Evolutionary conservation across 495 filamentous ascomycete genomes (phyloP).

Genomic region (Mytilinidion resinicola): DNA sequence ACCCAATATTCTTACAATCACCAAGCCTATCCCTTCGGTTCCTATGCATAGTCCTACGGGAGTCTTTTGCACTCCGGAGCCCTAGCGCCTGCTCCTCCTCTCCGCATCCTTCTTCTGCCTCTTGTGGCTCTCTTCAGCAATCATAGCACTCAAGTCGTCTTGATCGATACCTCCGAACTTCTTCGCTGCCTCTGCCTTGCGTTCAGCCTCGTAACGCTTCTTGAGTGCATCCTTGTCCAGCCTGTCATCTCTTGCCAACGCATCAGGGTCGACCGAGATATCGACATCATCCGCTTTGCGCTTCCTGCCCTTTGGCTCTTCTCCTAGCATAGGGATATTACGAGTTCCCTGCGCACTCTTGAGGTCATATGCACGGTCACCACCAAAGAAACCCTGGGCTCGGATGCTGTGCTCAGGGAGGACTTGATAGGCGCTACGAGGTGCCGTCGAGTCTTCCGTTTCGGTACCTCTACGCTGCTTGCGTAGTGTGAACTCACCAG

Average conservation of each 20-base stretch:
- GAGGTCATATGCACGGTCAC: constrained; percentile 87
- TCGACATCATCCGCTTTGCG: constrained; percentile 94
- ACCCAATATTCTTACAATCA: constrained; percentile 9
- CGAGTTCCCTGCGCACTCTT: constrained; percentile 43
- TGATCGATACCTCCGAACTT: constrained; percentile 64
- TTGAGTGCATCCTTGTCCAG: constrained; percentile 61
- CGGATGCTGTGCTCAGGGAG: constrained; percentile 79
- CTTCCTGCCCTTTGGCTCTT: constrained; percentile 73
- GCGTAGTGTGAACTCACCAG: constrained; percentile 84
- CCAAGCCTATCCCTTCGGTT: constrained; percentile 1
- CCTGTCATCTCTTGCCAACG: constrained; percentile 61
- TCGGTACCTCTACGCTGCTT: constrained; percentile 82
- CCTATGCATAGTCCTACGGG: neutral
- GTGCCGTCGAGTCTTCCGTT: constrained; percentile 72
- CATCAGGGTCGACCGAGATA: constrained; percentile 78
- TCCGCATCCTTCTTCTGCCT: constrained; percentile 81
- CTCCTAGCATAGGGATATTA: constrained; percentile 66
- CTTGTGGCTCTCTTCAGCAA: constrained; percentile 87
- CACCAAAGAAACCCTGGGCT: constrained; percentile 90
- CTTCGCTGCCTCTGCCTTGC: constrained; percentile 59
- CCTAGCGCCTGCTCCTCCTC: constrained; percentile 47
- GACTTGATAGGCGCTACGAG: constrained; percentile 77
- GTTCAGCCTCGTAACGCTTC: constrained; percentile 69
- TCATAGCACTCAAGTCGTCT: constrained; percentile 95
- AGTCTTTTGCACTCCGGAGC: neutral